A percentile compares a stretch with the other conserved stretches of the same genome.
phyloP scores from a whole-genome alignment of 768 basidiomycete species.

The Heimioporus sp. region DNA sequence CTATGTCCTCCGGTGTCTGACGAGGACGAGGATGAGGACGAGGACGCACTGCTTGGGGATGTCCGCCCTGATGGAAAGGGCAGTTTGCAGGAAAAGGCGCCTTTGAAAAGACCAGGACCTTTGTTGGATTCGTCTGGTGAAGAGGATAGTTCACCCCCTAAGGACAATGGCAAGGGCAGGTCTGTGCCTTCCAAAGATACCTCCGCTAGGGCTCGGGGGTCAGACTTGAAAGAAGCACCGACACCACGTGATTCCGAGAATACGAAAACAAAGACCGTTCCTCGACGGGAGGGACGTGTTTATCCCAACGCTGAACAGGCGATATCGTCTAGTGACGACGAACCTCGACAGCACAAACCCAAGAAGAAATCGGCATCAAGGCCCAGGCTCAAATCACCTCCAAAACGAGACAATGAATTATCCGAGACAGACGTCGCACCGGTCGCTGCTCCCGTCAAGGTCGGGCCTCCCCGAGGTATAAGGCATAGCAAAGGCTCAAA shows the following conservation, averaged over 20 bases:
- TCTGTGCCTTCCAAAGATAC: background rate
- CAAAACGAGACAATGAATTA: background rate
- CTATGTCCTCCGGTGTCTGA: constrained; percentile 11
- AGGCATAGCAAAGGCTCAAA: constrained; percentile 8
- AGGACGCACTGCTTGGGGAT: too few relatives aligned
- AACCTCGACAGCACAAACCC: background rate
- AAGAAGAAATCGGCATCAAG: background rate
- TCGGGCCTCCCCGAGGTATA: constrained; percentile 27
- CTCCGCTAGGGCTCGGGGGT: background rate
- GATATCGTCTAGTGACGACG: constrained; percentile 3
- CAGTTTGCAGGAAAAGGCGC: background rate
- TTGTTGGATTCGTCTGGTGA: background rate
- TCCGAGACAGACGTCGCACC: constrained; percentile 4
- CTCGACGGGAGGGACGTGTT: background rate
- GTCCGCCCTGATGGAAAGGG: background rate
- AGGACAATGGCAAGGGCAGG: constrained; percentile 4
- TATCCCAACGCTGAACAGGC: background rate
- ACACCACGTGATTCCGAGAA: background rate
- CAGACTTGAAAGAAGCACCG: background rate
- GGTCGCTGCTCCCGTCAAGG: constrained; percentile 3
- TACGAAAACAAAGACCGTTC: background rate
- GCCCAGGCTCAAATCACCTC: background rate
- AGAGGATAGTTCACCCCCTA: constrained; percentile 2
- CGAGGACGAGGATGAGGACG: constrained; percentile 4
- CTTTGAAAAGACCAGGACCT: background rate